Conservation (phyloP, 2,329 filamentous ascomycete genomes). For the Phialophora macrospora region DNA sequence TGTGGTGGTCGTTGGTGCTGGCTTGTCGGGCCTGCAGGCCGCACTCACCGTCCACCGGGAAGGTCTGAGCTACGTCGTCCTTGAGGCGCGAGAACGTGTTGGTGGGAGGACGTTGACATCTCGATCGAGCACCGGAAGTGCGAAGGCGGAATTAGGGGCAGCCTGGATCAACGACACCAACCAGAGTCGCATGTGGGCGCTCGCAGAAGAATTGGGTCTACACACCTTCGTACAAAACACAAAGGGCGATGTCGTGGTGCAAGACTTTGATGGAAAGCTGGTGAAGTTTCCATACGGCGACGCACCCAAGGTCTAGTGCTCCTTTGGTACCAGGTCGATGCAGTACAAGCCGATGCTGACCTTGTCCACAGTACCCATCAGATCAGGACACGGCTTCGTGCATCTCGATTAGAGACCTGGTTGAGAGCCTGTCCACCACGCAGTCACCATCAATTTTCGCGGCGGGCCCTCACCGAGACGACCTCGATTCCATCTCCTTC, state of each 20-base stretch:
- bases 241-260: slow-evolving; percentile 43
- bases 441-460: slow-evolving; percentile 32
- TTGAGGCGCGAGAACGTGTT: slow-evolving; percentile 58
- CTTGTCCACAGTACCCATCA: slow-evolving; percentile 22
- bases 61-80: slow-evolving; percentile 50
- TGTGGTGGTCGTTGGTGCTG: slow-evolving; percentile 53
- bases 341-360: slow-evolving; percentile 4
- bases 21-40: slow-evolving; percentile 49
- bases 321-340: not conserved
- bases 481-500: slow-evolving; percentile 48
- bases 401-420: slow-evolving; percentile 30
- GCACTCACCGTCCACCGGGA: slow-evolving; percentile 45
- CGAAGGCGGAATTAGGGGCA: slow-evolving; percentile 46
- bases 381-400: slow-evolving; percentile 31
- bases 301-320: slow-evolving; percentile 32
- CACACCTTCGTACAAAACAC: slow-evolving; percentile 44
- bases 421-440: slow-evolving; percentile 24
- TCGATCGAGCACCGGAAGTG: slow-evolving; percentile 38
- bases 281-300: slow-evolving; percentile 45
- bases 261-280: slow-evolving; percentile 38
- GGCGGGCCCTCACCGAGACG: slow-evolving; percentile 25
- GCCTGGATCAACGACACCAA: slow-evolving; percentile 48
- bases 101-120: slow-evolving; percentile 59
- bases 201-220: slow-evolving; percentile 41
- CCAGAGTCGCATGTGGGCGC: slow-evolving; percentile 46